These are phyloP conservation scores for Daldinia vernicosa DNA, from an alignment of 495 filamentous ascomycete species.

Conservation along the genomic window DNA sequence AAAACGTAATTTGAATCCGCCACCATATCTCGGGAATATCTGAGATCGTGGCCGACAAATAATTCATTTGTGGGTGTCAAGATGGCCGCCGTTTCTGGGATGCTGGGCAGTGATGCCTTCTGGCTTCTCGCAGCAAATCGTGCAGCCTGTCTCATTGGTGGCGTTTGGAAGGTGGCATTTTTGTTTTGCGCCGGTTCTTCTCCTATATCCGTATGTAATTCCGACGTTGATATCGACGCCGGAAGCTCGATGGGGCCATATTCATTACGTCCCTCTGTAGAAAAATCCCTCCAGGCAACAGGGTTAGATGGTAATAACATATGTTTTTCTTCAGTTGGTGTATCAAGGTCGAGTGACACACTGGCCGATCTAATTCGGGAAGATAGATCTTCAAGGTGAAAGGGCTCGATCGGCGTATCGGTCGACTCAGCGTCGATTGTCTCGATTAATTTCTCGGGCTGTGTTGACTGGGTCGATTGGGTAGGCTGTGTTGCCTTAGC, in stretches of 20 bases:
- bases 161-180: conserved; percentile 41
- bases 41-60: conserved; percentile 29
- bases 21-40: conserved; percentile 26
- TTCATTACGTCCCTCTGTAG: conserved; percentile 24
- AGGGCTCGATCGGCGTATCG: conserved; percentile 50
- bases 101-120: conserved; percentile 52
- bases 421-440: conserved; percentile 43
- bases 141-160: conserved; percentile 43
- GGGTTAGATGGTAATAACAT: conserved; percentile 9
- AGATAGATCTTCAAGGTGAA: conserved; percentile 49
- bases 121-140: conserved; percentile 35
- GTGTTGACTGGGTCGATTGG: conserved; percentile 4
- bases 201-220: conserved; percentile 30
- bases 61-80: conserved; percentile 27
- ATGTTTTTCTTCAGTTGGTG: conserved; percentile 28
- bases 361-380: conserved; percentile 42
- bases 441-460: conserved; percentile 34
- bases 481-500: background rate
- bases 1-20: conserved; percentile 52
- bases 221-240: background rate
- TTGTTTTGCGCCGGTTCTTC: conserved; percentile 30
- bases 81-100: conserved; percentile 49
- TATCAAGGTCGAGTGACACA: conserved; percentile 22
- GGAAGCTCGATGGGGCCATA: conserved; percentile 16
- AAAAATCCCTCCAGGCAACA: conserved; percentile 28